Conservation (phyloP, 2,329 filamentous ascomycete species). For the Diaporthe sp. region DNA sequence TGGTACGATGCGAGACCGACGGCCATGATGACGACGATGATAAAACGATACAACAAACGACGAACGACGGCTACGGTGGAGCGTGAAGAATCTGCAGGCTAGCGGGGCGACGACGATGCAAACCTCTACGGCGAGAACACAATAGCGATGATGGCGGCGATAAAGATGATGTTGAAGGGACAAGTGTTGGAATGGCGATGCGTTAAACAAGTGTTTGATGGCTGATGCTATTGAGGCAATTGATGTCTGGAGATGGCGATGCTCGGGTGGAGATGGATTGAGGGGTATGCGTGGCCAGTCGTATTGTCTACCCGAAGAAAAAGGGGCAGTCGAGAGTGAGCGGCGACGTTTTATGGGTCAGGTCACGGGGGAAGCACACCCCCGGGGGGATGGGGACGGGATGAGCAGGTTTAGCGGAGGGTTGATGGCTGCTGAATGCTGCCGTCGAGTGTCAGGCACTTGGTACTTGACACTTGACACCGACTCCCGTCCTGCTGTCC, state of each 20-base stretch:
- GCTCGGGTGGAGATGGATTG: conserved; percentile 2
- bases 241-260: neutral
- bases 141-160: neutral
- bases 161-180: conserved; percentile 20
- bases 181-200: neutral
- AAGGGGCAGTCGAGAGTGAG: conserved; percentile 20
- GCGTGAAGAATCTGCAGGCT: conserved; percentile 11
- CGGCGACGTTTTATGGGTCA: conserved; percentile 20
- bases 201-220: conserved; percentile 8
- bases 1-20: conserved; percentile 40
- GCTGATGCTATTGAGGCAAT: conserved; percentile 20
- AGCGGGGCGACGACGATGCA: conserved; percentile 4
- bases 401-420: conserved; percentile 20
- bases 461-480: too few relatives aligned
- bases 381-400: neutral
- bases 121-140: neutral
- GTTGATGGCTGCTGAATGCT: neutral
- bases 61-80: conserved; percentile 1
- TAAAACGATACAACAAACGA: conserved; percentile 16
- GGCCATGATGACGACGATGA: conserved; percentile 43
- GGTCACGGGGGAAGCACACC: neutral
- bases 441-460: neutral
- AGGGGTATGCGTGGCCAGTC: conserved; percentile 26
- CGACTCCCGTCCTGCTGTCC: neutral
- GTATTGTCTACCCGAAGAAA: neutral